Conservation (phyloP, 495 filamentous ascomycete genomes). For the Cryomyces minteri region DNA sequence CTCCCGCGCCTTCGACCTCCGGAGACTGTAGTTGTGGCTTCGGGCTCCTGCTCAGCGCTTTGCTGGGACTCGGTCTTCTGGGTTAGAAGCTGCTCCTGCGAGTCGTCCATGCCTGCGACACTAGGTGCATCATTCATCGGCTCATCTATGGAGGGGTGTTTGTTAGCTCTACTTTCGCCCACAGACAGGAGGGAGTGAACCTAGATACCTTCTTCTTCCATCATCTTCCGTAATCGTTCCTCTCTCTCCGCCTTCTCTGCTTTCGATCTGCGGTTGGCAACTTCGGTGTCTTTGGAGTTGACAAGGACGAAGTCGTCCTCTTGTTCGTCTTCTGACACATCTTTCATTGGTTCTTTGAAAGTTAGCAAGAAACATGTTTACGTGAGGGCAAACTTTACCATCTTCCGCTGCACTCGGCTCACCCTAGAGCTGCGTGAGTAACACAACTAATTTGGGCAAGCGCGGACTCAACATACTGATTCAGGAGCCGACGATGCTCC, state of each 20-base stretch:
- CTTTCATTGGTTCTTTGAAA: constrained; percentile 13
- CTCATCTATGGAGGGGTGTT: too few relatives aligned
- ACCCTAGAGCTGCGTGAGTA: neutral
- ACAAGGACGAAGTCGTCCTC: constrained; percentile 28
- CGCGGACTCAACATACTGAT: neutral
- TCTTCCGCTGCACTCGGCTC: neutral
- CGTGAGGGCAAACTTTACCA: constrained; percentile 3
- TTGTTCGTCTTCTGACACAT: constrained; percentile 59
- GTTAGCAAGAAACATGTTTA: too few relatives aligned
- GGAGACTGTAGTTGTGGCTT: constrained; percentile 22
- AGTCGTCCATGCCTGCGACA: neutral
- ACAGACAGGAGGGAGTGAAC: neutral
- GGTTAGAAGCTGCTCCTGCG: constrained; percentile 10
- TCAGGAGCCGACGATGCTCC: neutral
- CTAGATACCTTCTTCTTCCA: constrained; percentile 46
- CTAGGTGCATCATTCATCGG: constrained; percentile 17
- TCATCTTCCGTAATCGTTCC: constrained; percentile 61
- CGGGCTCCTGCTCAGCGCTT: constrained; percentile 15
- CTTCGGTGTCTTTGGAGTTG: constrained; percentile 4
- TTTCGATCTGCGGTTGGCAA: constrained; percentile 23
- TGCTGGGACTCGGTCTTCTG: constrained; percentile 24
- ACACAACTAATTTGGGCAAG: neutral
- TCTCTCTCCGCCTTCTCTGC: constrained; percentile 52
- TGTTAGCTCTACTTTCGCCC: neutral
- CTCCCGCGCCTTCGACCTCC: constrained; percentile 61